Evolutionary conservation across 148 eudicot species (phyloP), one percentile per base, ranked within the genome.

Genomic region (Amaranthus palmeri): DNA sequence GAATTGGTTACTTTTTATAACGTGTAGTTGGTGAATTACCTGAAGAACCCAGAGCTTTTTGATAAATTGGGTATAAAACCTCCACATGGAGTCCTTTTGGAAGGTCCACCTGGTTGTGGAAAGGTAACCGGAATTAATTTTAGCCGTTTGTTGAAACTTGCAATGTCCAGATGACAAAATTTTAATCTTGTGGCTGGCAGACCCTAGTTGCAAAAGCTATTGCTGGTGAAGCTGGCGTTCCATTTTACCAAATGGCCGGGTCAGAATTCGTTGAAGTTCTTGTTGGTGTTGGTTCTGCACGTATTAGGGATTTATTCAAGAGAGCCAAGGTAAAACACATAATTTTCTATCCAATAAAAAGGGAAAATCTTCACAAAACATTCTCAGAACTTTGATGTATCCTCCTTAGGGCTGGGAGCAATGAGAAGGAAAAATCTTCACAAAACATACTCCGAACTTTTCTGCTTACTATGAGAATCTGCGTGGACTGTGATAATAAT

Each of bases 221-320:
- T 79, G 96, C 98, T 67, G 96, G 98, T 69, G 98, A 93, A 85
- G 98, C 98, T 70, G 96, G 92, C 73, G 98, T 93, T 81, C 96
- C 98, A 46, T 93, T 93, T 80, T 93, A 93, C 84, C 90, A 90
- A 83, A 93, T 93, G 98, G 98, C 96, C 71, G 96, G 98, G 46
- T 87, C 98, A 63, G 98, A 93, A 79, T 93, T 93, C 78, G 98
- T 93, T 74, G 96, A 93, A 86, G 90, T 93, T 50, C 81, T 93
- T 69, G 98, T 93, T 72, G 98, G 98, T 76, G 98, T 93, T 82
- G 98, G 98, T 69, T 84, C 98, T 80, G 90, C 98, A 58, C 96
- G 95, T 81, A 85, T 93, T 71, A 83, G 98, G 82, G 98, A 93
- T 83, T 83, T 93, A 72, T 93, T 93, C 80, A 93, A 90, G 86